phyloP scores from a whole-genome alignment of 352 stramenopile species.

The Pythium sukuiense region DNA sequence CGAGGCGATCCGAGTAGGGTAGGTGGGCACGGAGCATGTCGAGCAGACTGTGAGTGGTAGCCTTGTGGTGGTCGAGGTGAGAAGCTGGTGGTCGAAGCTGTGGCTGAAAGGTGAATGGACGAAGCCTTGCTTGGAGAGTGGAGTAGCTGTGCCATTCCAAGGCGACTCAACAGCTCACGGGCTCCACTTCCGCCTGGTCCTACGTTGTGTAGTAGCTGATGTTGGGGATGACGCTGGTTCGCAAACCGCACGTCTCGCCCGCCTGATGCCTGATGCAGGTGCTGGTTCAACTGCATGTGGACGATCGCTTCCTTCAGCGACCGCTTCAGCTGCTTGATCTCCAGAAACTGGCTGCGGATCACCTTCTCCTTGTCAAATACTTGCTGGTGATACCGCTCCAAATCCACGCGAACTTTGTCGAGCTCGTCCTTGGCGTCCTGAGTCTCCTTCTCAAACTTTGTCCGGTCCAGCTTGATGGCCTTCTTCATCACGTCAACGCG shows the following conservation, averaged over 20 bases:
- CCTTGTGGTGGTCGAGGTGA: constrained; percentile 1
- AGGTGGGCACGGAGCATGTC: constrained; percentile 11
- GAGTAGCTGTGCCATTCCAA: constrained; percentile 5
- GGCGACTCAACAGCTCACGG: constrained; percentile 13
- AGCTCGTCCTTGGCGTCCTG: constrained; percentile 48
- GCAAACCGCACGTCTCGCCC: constrained; percentile 39
- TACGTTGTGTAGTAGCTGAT: neutral
- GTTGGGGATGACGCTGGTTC: constrained; percentile 5
- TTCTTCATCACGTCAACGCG: constrained; percentile 66
- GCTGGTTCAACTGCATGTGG: constrained; percentile 57
- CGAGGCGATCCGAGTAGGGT: neutral
- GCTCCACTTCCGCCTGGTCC: neutral
- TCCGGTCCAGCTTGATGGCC: constrained; percentile 40
- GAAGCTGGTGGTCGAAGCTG: neutral
- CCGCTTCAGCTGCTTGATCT: constrained; percentile 80
- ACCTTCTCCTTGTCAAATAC: constrained; percentile 59
- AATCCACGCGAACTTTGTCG: constrained; percentile 35
- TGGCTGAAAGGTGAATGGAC: constrained; percentile 1
- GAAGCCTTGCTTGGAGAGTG: constrained; percentile 16
- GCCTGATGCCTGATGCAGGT: constrained; percentile 40
- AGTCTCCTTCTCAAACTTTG: constrained; percentile 52
- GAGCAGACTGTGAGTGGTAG: neutral
- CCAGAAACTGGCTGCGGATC: constrained; percentile 57
- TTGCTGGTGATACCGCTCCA: constrained; percentile 54
- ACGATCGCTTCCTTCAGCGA: constrained; percentile 50